Evolutionary conservation across 495 filamentous ascomycete species (phyloP).

Genomic region (Neurospora discreta): DNA sequence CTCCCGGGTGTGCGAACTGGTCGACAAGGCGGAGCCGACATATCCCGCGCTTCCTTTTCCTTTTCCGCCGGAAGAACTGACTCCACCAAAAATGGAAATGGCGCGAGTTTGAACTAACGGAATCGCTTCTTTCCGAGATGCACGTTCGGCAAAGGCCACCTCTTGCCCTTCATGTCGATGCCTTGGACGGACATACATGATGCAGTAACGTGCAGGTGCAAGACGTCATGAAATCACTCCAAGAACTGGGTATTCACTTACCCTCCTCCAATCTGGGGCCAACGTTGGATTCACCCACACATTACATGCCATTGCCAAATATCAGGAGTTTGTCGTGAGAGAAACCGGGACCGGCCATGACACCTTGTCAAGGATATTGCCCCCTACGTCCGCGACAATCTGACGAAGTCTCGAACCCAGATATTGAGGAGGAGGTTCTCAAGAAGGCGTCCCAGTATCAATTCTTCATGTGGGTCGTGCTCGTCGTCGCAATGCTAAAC

Average conservation of each 20-base stretch:
- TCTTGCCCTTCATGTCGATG: neutral
- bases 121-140: neutral
- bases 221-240: neutral
- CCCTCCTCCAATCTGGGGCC: rapidly evolving
- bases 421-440: neutral
- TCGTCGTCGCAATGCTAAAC: conserved; percentile 24
- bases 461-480: conserved; percentile 25
- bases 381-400: neutral
- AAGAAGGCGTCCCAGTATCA: neutral
- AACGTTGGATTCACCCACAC: conserved; percentile 10
- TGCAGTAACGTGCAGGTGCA: neutral
- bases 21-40: neutral
- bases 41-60: neutral
- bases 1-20: conserved; percentile 23
- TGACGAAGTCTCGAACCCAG: neutral
- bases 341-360: neutral
- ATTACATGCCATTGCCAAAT: neutral
- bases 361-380: neutral
- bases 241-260: neutral
- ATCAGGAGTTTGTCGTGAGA: conserved; percentile 11
- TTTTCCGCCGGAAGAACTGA: neutral
- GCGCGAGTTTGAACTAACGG: neutral
- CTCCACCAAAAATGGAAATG: neutral
- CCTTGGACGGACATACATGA: neutral
- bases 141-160: neutral